phyloP scores from a whole-genome alignment of 2,329 filamentous ascomycete species.

The Talaromyces sp. region DNA sequence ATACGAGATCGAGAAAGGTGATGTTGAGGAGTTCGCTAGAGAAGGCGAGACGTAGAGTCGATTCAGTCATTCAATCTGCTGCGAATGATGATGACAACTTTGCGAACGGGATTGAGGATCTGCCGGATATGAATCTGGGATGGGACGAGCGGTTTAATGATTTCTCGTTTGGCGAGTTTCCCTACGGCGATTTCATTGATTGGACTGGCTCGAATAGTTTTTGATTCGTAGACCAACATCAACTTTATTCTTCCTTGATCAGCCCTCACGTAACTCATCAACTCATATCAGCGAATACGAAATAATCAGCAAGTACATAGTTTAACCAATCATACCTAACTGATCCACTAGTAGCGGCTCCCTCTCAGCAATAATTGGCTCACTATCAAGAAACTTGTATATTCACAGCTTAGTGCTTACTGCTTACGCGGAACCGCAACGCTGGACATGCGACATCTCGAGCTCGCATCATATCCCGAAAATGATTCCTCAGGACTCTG shows the following conservation, averaged over 20 bases:
- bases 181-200: not conserved
- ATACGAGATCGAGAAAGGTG: not conserved
- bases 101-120: not conserved
- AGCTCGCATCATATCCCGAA: not conserved
- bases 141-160: conserved; percentile 13
- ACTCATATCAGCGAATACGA: no score
- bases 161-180: not conserved
- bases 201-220: not conserved
- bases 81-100: not conserved
- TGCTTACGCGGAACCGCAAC: not conserved
- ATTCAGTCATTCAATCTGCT: conserved; percentile 4
- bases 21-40: conserved; percentile 3
- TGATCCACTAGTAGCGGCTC: not conserved
- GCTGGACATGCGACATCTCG: not conserved
- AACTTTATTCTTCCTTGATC: no score
- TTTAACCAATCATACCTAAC: not conserved
- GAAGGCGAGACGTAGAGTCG: conserved; percentile 2
- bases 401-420: not conserved
- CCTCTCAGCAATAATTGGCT: not conserved
- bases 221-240: not conserved
- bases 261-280: no score
- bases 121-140: not conserved
- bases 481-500: not conserved
- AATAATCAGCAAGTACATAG: not conserved
- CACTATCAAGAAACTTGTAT: not conserved